Evolutionary conservation across 139 green algal genomes (phyloP).

Genomic region (Micromonas pusilla): DNA sequence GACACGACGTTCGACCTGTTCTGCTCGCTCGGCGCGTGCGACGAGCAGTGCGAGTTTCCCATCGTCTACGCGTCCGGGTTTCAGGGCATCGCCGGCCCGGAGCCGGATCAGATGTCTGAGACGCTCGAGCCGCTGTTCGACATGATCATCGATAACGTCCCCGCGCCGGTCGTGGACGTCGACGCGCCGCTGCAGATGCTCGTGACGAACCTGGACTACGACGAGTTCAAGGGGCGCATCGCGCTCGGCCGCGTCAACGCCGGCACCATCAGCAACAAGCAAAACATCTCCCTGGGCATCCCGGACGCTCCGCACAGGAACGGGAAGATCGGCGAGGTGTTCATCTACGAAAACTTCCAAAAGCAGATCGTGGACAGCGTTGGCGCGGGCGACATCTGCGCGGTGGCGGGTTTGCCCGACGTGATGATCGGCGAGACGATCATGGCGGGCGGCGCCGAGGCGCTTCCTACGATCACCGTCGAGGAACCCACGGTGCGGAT

Average conservation of each 20-base stretch:
- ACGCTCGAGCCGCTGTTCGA: conserved; percentile 92
- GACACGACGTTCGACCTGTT: conserved; percentile 91
- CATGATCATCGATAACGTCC: conserved; percentile 70
- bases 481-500: conserved; percentile 97
- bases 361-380: conserved; percentile 50
- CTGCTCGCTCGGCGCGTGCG: conserved; percentile 82
- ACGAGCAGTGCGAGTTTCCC: conserved; percentile 94
- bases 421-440: conserved; percentile 94
- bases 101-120: conserved; percentile 56
- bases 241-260: conserved; percentile 74
- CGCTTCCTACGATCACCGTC: conserved; percentile 88
- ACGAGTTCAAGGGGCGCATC: conserved; percentile 93
- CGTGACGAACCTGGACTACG: conserved; percentile 88
- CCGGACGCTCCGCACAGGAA: conserved; percentile 32
- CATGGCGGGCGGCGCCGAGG: conserved; percentile 46
- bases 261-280: conserved; percentile 62
- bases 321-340: conserved; percentile 81
- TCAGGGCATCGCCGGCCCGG: conserved; percentile 75
- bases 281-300: conserved; percentile 38
- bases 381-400: conserved; percentile 86
- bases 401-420: conserved; percentile 63
- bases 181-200: conserved; percentile 85
- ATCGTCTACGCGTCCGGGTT: conserved; percentile 90
- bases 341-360: conserved; percentile 95
- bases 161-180: conserved; percentile 53